Evolutionary conservation across 768 basidiomycete species (phyloP), one percentile per base, ranked within the genome.

Genomic region (Candolleomyces eurysporus): DNA sequence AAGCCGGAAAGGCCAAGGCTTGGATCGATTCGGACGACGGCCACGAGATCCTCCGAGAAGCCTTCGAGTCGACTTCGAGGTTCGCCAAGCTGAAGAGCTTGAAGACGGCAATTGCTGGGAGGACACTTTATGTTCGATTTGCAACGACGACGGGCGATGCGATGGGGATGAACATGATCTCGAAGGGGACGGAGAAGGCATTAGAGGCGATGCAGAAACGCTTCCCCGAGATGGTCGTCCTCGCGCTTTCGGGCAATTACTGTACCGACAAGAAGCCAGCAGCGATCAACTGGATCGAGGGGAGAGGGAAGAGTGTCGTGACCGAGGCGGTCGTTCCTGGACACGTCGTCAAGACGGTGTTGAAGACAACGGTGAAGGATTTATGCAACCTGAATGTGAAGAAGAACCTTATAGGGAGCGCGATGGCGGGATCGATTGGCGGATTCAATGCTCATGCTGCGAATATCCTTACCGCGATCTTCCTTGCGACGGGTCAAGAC

Each of bases 141-240:
- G 90, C 91, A 59, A 97, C 95, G 16, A 87, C 85, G 59, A 98
- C 97, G 0, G 97, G 96, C 36, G 96, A 98, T 69, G 96, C 97
- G 45, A 99, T 98, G 96, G 97, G 97, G n/a, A 99, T 99, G 97
- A 99, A 99, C 81, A 99, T 98, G 97, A 97, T 98, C 70, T 92
- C 91, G 9, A 99, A 99, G 76, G 97, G 96, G 3, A 95, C 94
- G 9, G 97, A 98, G 78, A 91, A 91, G 75, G 95, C 95, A n/a
- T 82, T 99, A 10, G 94, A 90, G 68, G 83, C 80, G 19, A 81
- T 94, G 83, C 81, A 83, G 66, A 79, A 80, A 51, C 74, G 87
- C 68, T 99, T 94, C 79, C 96, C 96, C 3, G 87, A 89, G 62
- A 98, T 98, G 96, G 74, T 86, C 58, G 87, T 94, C 6, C 36